phyloP scores from a whole-genome alignment of 176 grass and related monocot genomes.

The Guadua angustifolia region DNA sequence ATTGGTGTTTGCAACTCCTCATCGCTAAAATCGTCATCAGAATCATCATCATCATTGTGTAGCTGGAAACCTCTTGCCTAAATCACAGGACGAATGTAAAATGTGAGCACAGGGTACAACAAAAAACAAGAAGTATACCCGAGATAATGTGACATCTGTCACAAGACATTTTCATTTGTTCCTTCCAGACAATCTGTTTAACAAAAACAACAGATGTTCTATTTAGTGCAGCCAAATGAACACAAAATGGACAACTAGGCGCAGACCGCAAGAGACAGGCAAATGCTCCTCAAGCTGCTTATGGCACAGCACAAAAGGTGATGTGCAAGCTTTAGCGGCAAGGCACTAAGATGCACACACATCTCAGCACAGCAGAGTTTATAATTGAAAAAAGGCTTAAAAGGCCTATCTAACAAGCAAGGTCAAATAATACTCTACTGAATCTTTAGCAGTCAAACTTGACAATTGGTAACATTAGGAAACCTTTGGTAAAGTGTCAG shows the following conservation, averaged over 20 bases:
- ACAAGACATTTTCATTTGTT: constrained; percentile 1
- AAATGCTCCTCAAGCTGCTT: not conserved
- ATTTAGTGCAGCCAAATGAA: constrained; percentile 8
- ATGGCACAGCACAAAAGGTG: not conserved
- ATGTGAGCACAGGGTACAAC: constrained; percentile 2
- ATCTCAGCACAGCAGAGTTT: not conserved
- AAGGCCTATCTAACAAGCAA: not conserved
- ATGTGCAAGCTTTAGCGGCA: not conserved
- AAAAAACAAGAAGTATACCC: not conserved
- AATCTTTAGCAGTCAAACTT: not conserved
- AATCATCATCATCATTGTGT: constrained; percentile 60
- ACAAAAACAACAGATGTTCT: not conserved
- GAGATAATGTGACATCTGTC: not conserved
- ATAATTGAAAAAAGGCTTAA: not conserved
- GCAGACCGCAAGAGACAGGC: not conserved
- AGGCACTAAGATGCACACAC: not conserved
- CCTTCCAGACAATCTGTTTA: not conserved
- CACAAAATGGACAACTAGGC: not conserved
- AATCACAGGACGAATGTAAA: constrained; percentile 33
- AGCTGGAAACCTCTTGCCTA: constrained; percentile 82
- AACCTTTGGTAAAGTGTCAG: not conserved
- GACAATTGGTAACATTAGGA: not conserved
- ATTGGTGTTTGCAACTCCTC: constrained; percentile 76
- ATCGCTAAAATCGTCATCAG: constrained; percentile 70
- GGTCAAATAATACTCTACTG: not conserved